Conservation (phyloP, 495 filamentous ascomycete species). For the Elasticomyces elasticus region DNA sequence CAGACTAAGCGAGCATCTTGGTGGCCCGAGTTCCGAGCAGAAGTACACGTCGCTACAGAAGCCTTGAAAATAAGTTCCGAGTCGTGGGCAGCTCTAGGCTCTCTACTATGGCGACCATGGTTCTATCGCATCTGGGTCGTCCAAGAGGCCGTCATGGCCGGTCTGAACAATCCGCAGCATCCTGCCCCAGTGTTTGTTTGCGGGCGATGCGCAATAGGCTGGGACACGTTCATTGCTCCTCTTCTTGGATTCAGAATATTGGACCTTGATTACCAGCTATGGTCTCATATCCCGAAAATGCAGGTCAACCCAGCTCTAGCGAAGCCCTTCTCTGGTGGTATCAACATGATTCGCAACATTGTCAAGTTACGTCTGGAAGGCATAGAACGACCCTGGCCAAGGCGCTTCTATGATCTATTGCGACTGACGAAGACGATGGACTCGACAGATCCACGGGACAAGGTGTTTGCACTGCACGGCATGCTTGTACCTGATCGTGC, state of each 20-base stretch:
- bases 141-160: neutral
- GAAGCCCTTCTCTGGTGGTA: neutral
- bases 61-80: neutral
- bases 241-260: neutral
- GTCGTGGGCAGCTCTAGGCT: neutral
- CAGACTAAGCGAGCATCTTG: neutral
- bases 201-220: neutral
- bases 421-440: neutral
- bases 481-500: neutral
- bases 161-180: neutral
- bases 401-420: neutral
- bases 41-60: neutral
- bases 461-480: neutral
- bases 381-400: neutral
- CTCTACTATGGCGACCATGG: neutral
- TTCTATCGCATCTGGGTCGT: neutral
- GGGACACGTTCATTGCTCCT: neutral
- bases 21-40: neutral
- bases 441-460: neutral
- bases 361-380: neutral
- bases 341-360: neutral
- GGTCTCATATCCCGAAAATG: neutral
- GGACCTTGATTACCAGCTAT: neutral
- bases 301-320: neutral
- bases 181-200: neutral